Evolutionary conservation across 768 basidiomycete species (phyloP).

Genomic region (Dioszegia aurantiaca): DNA sequence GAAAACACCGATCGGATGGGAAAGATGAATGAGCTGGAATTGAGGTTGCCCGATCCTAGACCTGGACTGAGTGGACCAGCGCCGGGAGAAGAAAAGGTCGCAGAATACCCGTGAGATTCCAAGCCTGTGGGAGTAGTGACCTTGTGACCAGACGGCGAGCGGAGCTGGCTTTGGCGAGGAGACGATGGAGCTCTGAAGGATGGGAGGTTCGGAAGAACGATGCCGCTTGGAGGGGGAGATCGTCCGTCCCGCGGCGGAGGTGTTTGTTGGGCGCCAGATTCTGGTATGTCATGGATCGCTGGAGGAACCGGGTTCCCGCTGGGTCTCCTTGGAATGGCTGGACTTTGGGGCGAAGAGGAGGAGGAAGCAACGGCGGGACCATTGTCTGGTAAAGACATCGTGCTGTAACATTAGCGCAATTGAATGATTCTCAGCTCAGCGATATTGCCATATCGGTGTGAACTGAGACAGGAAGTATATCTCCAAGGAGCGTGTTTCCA

Average conservation of each 20-base stretch:
- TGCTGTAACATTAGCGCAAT: neutral
- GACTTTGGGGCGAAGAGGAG: slow-evolving; percentile 2
- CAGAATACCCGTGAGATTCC: slow-evolving; percentile 6
- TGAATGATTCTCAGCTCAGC: too few species aligned
- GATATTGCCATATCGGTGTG: too few species aligned
- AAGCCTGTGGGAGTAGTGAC: slow-evolving; percentile 10
- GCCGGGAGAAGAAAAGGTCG: slow-evolving; percentile 12
- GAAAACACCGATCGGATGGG: slow-evolving; percentile 37
- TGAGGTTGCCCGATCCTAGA: slow-evolving; percentile 6
- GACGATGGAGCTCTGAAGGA: neutral
- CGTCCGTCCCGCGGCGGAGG: neutral
- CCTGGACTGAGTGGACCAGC: slow-evolving; percentile 19
- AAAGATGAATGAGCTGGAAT: slow-evolving; percentile 29
- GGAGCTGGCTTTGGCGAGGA: neutral
- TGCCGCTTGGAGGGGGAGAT: neutral
- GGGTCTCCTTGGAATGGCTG: too few species aligned
- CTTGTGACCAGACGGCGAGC: neutral
- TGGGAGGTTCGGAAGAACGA: neutral
- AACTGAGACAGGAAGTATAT: too few species aligned
- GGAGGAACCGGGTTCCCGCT: too few species aligned
- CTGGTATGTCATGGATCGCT: too few species aligned
- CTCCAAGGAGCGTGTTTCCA: too few species aligned
- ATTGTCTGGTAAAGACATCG: neutral
- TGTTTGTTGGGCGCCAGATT: too few species aligned
- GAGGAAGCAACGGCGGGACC: neutral